Base-by-base conservation (phyloP, 169 alveolate species). In the Plasmodium gallinaceum region DNA sequence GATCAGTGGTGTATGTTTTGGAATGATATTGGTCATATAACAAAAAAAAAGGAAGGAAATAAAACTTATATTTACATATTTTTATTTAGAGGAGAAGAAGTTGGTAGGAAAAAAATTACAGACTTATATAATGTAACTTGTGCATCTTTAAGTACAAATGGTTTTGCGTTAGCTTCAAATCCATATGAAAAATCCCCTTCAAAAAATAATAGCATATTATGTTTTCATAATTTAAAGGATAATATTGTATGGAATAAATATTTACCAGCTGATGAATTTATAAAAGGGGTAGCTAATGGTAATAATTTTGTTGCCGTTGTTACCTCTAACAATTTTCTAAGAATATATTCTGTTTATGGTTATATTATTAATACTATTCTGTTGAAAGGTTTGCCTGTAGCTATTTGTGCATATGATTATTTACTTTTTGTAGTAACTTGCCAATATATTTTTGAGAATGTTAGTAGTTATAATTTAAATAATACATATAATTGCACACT, bases 1-100 rank as follows among this genome's bases (percentile, higher is more conserved):
- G 92, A 86, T 22, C 92, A 86, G 5, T 86, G 92, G 92, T 86
- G 92, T 52, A 58, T 86, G 92, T 86, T 86, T 51, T 86, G 92
- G 92, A 86, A 86, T 61, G 92, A 86, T 86, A 72, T 86, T 18
- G 92, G 92, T 20, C 92, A 86, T 72, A 86, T 86, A 64, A 86
- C 92, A 39, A 86, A 86, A 66, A 71, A 70, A 71, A 86, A 71
- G 45, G 92, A 86, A 20, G 92, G 92, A 20, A 86, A 61, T 64
- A 86, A 86, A 46, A 86, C 92, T 45, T 86, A 86, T 74, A 86
- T 86, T n/a, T 86, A 86, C 32, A 54, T 86, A 22, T 86, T 70
- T 26, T 65, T 86, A 64, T 86, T 86, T 74, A 70, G 92, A 86
- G 92, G 92, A 10, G 92, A 86, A 71, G 92, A 86, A 24, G 62